Evolutionary conservation across 768 basidiomycete species (phyloP), one percentile per base, ranked within the genome.

Genomic region (Auricularia sp.): DNA sequence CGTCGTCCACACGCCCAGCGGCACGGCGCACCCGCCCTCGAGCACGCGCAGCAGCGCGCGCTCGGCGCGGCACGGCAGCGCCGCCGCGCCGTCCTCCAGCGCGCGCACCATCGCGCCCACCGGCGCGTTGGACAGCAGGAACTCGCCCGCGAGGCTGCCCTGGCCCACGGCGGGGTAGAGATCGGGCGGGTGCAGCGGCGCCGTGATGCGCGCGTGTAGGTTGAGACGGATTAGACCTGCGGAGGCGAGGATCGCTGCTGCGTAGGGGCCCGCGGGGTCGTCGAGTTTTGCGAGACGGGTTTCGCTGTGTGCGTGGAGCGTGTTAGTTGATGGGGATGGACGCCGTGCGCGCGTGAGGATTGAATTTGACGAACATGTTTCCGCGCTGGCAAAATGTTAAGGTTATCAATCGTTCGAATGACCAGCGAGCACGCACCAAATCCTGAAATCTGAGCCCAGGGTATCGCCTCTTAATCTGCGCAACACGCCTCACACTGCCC

Each of bases 11-110:
- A 92, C 87, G 3, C 95, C 96, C 16, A 99, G 94, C 2, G 96
- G 96, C 0, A 99, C 95, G 66, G 91, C 94, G 76, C 97, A 99
- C 34, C 97, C 97, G 35, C 97, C 97, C 75, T 98, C 97, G 62
- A 98, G 79, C 33, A 88, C 87, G 21, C 88, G 80, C 67, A 98
- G 78, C 74, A 90, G 88, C 1, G 88, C 90, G 14, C 97, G 84
- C 75, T 99, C 97, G 1, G 93, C 93, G 33, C 81, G 77, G 70
- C 88, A 91, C 62, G 71, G 77, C 87, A 87, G 91, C 60, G 85
- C 80, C 0, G 93, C 93, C 72, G 12, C 29, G 4, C 23, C 23
- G 29, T 33, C 56, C 82, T 79, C 77, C 85, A 83, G 72, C 97
- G 90, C 1, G 84, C 91, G 59, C 95, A 93, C 87, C 36, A 95